phyloP scores from a whole-genome alignment of 1,284 basidiomycete genomes.

The Amylostereum areolatum region DNA sequence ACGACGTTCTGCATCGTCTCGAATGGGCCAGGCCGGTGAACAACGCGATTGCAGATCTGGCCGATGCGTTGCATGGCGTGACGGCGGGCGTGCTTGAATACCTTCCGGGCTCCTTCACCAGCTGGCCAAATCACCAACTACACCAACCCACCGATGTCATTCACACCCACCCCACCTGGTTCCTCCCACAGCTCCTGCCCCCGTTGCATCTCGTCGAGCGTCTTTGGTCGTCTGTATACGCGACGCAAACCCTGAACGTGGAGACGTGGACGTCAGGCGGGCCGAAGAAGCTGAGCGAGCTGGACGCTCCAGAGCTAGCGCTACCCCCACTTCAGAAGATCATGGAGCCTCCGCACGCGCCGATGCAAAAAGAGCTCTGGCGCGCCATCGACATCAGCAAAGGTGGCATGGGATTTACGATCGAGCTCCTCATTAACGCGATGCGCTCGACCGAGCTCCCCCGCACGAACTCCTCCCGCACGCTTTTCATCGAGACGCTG shows the following conservation, averaged over 20 bases:
- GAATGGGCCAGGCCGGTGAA: slow-evolving; percentile 9
- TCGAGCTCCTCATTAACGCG: slow-evolving; percentile 8
- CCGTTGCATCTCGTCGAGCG: slow-evolving; percentile 2
- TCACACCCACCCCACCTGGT: not conserved
- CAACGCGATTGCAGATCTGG: slow-evolving; percentile 2
- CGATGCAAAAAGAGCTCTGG: slow-evolving; percentile 5
- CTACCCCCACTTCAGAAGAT: not conserved
- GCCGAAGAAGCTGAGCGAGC: too few species aligned
- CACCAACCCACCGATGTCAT: not conserved
- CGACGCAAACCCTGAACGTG: too few species aligned
- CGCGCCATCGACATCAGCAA: slow-evolving; percentile 7
- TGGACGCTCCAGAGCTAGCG: too few species aligned
- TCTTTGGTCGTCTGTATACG: slow-evolving; percentile 1
- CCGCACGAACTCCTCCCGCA: too few species aligned
- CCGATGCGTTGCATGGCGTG: slow-evolving; percentile 1
- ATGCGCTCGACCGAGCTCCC: slow-evolving; percentile 2
- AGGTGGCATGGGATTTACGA: slow-evolving; percentile 5
- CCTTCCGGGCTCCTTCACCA: slow-evolving; percentile 4
- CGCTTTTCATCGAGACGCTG: too few species aligned
- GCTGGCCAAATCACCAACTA: not conserved
- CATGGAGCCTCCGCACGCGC: slow-evolving; percentile 2
- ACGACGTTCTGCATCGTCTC: slow-evolving; percentile 7
- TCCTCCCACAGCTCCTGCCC: slow-evolving; percentile 6
- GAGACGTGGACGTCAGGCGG: too few species aligned
- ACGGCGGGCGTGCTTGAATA: slow-evolving; percentile 6